phyloP scores from a whole-genome alignment of 225 moss, liverwort and hornwort species.

The Physcomitrium patens region DNA sequence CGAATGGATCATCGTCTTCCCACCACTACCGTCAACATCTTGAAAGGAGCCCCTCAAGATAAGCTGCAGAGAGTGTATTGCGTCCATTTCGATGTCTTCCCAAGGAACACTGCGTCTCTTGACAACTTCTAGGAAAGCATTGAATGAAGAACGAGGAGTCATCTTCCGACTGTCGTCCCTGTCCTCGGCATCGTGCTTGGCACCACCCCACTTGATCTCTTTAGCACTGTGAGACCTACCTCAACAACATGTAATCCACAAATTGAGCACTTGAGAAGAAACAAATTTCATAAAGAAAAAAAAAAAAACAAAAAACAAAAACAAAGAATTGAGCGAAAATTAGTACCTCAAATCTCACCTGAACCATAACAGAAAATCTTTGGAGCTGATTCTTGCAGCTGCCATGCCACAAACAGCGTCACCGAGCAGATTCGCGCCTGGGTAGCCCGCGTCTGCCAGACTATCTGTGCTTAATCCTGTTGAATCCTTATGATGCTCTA shows the following conservation, averaged over 20 bases:
- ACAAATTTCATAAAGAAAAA: background rate
- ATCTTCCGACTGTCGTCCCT: slow-evolving; percentile 53
- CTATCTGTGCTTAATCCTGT: slow-evolving; percentile 64
- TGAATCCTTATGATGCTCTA: slow-evolving; percentile 51
- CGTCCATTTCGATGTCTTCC: slow-evolving; percentile 63
- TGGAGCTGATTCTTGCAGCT: slow-evolving; percentile 54
- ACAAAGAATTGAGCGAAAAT: too few species aligned
- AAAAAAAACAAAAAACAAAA: too few species aligned
- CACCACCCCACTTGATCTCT: slow-evolving; percentile 62
- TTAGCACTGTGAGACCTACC: slow-evolving; percentile 58
- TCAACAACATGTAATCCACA: background rate
- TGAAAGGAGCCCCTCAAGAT: slow-evolving; percentile 61
- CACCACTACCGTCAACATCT: slow-evolving; percentile 56
- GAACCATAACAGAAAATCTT: slow-evolving; percentile 66
- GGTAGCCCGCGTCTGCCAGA: slow-evolving; percentile 54
- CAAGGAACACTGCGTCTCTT: slow-evolving; percentile 58
- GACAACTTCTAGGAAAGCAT: slow-evolving; percentile 58
- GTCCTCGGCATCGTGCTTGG: slow-evolving; percentile 49
- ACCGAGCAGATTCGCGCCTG: slow-evolving; percentile 48
- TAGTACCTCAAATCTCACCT: slow-evolving; percentile 23
- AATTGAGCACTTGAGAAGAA: background rate
- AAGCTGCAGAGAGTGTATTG: slow-evolving; percentile 34
- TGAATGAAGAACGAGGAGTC: slow-evolving; percentile 55
- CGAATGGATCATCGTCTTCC: slow-evolving; percentile 56
- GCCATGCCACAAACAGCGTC: slow-evolving; percentile 65